Evolutionary conservation across 129 eudicot genomes (phyloP), one percentile per base, ranked within the genome.

Genomic region (Centella asiatica): DNA sequence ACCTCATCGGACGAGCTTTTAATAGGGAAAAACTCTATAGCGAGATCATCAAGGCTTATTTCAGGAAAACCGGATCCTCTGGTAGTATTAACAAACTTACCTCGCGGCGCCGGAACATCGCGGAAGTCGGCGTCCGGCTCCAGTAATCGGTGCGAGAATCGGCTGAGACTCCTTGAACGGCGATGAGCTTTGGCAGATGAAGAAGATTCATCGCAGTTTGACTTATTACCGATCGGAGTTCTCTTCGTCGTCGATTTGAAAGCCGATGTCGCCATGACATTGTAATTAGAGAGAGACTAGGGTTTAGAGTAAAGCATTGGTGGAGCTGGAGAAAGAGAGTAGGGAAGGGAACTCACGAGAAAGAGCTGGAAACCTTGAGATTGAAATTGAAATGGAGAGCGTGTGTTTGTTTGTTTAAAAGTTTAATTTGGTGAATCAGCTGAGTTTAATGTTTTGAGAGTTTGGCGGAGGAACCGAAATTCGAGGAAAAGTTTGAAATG

Each of bases 11-110:
- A 23, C 46, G 60, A 59, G 14, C 78, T 80, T 63, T 65, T 80
- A 22, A 74, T 60, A 17, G 90, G 78, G 48, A 92, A 92, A 34
- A 87, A 75, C 75, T 92, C 96, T 5, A 87, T 72, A 0, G 99
- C 96, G 15, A 92, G 87, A 72, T 92, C 98, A 44, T 90, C 98
- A 1, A 90, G 82, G 73, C 95, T 86, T 12, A 90, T 79, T 24
- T 90, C 98, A 5, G 78, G 74, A 60, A 71, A 62, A 24, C 57
- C 82, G 24, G 94, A 77, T 15, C 99, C 99, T 67, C 99, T 75
- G 7, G 63, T 76, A 10, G 88, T 92, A 60, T 84, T 92, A 34
- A 92, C 96, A n/a, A 92, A 92, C 77, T 87, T 92, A 5, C 95
- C 88, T 48, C 81, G 49, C 2, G 85, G 77, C 60, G 90, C 70